phyloP scores from a whole-genome alignment of 306 rosid species.

The Gillenia trifoliata region DNA sequence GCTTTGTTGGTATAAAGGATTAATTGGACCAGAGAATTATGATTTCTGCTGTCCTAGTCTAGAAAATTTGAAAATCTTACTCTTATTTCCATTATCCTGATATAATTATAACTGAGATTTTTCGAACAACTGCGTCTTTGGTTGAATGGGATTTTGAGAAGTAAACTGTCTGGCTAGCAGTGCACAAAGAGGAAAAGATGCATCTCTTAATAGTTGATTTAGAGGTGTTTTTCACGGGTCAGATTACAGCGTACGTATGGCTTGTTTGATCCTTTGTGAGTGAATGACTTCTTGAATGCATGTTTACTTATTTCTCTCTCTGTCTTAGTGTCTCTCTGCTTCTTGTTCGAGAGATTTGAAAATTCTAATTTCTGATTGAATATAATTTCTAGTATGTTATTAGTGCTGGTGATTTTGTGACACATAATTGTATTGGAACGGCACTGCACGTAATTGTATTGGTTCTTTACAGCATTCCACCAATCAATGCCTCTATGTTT shows the following conservation, averaged over 20 bases:
- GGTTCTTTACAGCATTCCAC: neutral
- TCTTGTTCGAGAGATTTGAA: neutral
- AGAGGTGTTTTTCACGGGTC: neutral
- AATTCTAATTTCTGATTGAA: neutral
- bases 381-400: neutral
- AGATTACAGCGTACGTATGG: neutral
- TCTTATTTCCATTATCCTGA: neutral
- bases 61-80: neutral
- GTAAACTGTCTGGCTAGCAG: neutral
- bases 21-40: neutral
- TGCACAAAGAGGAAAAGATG: constrained; percentile 1
- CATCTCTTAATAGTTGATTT: neutral
- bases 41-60: neutral
- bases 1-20: neutral
- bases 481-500: neutral
- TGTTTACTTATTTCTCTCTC: neutral
- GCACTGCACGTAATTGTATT: neutral
- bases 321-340: neutral
- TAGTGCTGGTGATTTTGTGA: neutral
- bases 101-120: neutral
- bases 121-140: neutral
- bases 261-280: neutral
- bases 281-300: neutral
- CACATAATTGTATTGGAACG: neutral
- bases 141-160: neutral